These are phyloP conservation scores for Plasmodium billcollinsi DNA, from an alignment of 169 alveolate species.

Conservation along the genomic window DNA sequence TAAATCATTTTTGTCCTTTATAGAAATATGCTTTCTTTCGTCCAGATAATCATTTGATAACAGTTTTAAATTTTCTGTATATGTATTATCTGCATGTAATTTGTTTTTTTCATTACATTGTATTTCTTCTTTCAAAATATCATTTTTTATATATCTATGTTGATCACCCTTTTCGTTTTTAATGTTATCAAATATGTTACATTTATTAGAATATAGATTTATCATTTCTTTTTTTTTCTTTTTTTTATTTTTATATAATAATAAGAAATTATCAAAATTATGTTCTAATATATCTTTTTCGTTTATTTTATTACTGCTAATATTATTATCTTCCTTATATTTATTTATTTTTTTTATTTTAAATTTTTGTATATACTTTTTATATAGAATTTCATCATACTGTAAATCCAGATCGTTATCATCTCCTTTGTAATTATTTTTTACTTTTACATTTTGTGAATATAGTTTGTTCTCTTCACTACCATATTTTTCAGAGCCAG, in stretches of 20 bases:
- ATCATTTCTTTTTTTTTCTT: neutral
- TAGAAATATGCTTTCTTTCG: neutral
- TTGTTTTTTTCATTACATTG: constrained; percentile 4
- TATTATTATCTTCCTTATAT: neutral
- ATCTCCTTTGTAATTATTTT: neutral
- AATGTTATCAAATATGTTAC: constrained; percentile 17
- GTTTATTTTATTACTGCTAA: neutral
- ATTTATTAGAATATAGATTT: neutral
- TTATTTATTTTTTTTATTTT: neutral
- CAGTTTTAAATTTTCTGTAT: constrained; percentile 1
- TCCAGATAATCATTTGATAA: neutral
- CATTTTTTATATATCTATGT: neutral
- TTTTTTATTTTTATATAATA: constrained; percentile 47
- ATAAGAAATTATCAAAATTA: constrained; percentile 42
- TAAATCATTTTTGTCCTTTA: neutral
- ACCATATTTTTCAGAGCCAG: neutral
- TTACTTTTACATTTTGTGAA: neutral
- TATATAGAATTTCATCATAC: neutral
- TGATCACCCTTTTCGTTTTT: neutral
- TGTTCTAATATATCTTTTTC: constrained; percentile 13
- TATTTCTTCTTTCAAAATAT: neutral
- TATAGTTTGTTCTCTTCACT: neutral
- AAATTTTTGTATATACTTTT: constrained; percentile 14
- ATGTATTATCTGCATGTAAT: neutral
- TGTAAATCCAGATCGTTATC: neutral